Conservation (phyloP, 805 yeast species). For the Nematodospora valgi region DNA sequence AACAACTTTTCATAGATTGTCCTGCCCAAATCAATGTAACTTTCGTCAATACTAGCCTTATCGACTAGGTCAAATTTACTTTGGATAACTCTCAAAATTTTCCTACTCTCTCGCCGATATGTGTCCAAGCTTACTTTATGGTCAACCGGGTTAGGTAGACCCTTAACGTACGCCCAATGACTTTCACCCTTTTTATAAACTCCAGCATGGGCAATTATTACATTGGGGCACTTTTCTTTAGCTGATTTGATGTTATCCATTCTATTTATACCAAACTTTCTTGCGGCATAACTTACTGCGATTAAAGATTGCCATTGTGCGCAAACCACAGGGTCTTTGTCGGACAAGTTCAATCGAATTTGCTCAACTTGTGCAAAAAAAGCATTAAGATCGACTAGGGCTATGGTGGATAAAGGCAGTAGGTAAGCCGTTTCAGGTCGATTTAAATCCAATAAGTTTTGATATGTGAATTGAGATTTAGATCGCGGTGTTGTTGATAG, state of each 20-base stretch:
- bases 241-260: constrained; percentile 74
- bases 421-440: constrained; percentile 46
- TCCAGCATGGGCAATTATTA: constrained; percentile 87
- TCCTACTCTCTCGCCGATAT: constrained; percentile 81
- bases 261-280: constrained; percentile 75
- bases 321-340: constrained; percentile 83
- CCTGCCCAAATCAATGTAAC: constrained; percentile 80
- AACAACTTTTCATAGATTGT: constrained; percentile 45
- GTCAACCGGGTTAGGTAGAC: constrained; percentile 52
- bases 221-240: constrained; percentile 65
- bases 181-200: constrained; percentile 86
- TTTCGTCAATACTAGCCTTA: constrained; percentile 95
- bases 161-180: constrained; percentile 71
- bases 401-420: constrained; percentile 75
- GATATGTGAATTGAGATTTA: constrained; percentile 35
- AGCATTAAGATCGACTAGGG: constrained; percentile 89
- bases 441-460: constrained; percentile 49
- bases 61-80: constrained; percentile 67
- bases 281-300: constrained; percentile 89
- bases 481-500: constrained; percentile 1
- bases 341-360: constrained; percentile 59
- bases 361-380: constrained; percentile 95
- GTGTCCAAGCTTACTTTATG: constrained; percentile 91
- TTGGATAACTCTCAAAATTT: constrained; percentile 65
- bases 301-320: constrained; percentile 90